Percentiles rank a stretch among this genome's conserved stretches.
phyloP scores from a whole-genome alignment of 2,329 filamentous ascomycete species.

The Fusarium heterosporum region DNA sequence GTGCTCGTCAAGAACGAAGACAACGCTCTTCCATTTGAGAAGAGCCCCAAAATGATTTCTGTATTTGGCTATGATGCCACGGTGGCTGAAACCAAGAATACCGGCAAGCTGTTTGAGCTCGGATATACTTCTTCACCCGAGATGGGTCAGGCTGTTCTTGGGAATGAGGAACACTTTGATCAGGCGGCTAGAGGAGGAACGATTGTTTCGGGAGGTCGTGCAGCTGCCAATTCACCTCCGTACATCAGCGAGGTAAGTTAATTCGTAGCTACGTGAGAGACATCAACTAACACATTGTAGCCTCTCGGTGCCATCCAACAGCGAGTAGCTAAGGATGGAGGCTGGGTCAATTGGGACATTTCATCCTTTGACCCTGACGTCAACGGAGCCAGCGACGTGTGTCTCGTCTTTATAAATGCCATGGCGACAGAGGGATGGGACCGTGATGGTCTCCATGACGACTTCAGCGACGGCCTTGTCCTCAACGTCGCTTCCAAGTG shows the following conservation, averaged over 20 bases:
- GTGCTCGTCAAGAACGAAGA: conserved; percentile 79
- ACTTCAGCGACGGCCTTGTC: conserved; percentile 71
- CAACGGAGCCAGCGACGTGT: conserved; percentile 62
- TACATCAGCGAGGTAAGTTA: conserved; percentile 61
- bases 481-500: conserved; percentile 69
- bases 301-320: conserved; percentile 60
- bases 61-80: conserved; percentile 74
- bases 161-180: conserved; percentile 58
- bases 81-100: conserved; percentile 60
- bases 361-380: conserved; percentile 50
- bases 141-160: conserved; percentile 59
- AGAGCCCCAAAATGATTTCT: conserved; percentile 66
- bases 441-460: conserved; percentile 74
- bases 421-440: conserved; percentile 84
- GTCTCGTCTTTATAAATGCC: conserved; percentile 86
- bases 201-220: conserved; percentile 63
- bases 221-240: conserved; percentile 62
- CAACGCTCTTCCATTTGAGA: conserved; percentile 70
- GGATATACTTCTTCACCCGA: conserved; percentile 61
- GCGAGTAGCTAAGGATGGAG: conserved; percentile 64
- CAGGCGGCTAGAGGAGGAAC: conserved; percentile 64
- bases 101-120: conserved; percentile 57
- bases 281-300: conserved; percentile 15
- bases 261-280: rapidly evolving
- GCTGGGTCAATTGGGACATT: conserved; percentile 64